Base-by-base conservation (phyloP, 139 green algal genomes). In the Deuterostichococcus epilithicus region DNA sequence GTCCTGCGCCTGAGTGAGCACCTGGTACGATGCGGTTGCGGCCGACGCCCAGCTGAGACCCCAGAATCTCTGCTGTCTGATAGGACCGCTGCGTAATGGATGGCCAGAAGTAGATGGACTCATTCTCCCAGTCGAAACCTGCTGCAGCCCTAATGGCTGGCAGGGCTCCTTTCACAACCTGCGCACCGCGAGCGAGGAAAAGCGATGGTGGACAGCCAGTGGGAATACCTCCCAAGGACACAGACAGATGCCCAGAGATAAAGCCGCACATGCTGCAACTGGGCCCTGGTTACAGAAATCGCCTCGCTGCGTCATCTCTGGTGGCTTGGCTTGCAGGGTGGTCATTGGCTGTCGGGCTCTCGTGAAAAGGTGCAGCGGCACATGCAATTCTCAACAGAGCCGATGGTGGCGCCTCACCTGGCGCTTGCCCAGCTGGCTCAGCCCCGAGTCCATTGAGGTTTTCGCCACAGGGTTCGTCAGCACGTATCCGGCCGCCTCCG, bases 391-490 rank as follows among this genome's bases (percentile, higher is more conserved):
- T 3, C 52, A 63, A 28, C 52, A 63, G n/a, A n/a, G n/a, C n/a
- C n/a, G n/a, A n/a, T n/a, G n/a, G n/a, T n/a, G n/a, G n/a, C n/a
- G n/a, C n/a, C 52, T 25, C 70, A 92, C 89, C 84, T 94, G 90
- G 30, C 68, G 69, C 78, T 90, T 93, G 52, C 88, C 90, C 1
- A 70, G 28, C 3, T 35, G 34, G 42, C 78, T 90, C 22, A 95
- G 79, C 0, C 85, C 89, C 5, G 82, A 80, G 33, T 69, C 73
- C 59, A 86, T 88, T 3, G 76, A 85, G 6, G 87, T 91, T 75
- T 95, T 95, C 47, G 81, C 82, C 0, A 92, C 90, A 30, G 90
- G 88, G 77, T 95, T 95, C 37, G 82, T 91, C 0, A 93, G 76
- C 1, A 87, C 70, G 15, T 82, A 80, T 37, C 82, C 81, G 10